Percentiles rank a stretch among this genome's conserved stretches.
These are phyloP conservation scores for Lagenaria siceraria DNA, from an alignment of 306 rosid genomes.

Conservation along the genomic window DNA sequence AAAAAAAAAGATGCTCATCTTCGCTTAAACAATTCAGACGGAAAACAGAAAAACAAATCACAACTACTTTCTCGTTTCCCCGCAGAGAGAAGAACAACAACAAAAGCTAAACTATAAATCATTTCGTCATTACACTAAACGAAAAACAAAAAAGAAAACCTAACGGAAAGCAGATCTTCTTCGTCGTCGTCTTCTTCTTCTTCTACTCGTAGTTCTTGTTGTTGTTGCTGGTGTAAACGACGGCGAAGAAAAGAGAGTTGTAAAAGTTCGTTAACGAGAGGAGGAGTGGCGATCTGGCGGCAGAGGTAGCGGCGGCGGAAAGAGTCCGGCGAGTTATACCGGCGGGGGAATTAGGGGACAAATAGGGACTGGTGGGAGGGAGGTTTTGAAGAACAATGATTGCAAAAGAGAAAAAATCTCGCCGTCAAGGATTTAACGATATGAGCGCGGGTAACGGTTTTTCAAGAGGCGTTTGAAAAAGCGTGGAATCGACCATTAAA, in stretches of 20 bases:
- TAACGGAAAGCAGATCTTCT: conserved; percentile 1
- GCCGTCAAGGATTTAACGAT: conserved; percentile 7
- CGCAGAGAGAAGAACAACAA: neutral
- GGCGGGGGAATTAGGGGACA: neutral
- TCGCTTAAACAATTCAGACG: neutral
- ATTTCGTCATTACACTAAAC: neutral
- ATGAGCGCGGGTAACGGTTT: conserved; percentile 5
- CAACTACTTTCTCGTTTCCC: neutral
- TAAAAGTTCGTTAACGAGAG: neutral
- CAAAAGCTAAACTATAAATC: neutral
- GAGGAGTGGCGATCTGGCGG: neutral
- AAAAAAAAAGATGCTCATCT: neutral
- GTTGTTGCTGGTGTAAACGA: neutral
- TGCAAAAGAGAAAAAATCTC: neutral
- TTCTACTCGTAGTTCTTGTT: neutral
- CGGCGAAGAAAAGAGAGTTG: neutral
- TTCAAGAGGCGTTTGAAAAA: neutral
- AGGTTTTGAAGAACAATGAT: conserved; percentile 6
- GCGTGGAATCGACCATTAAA: neutral
- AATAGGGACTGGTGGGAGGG: conserved; percentile 2
- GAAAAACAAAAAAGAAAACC: neutral
- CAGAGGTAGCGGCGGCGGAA: neutral
- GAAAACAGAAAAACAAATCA: neutral
- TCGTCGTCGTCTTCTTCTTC: neutral
- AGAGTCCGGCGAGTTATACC: neutral